phyloP scores from a whole-genome alignment of 225 moss, liverwort and hornwort genomes.

The Sphagnum contortum region DNA sequence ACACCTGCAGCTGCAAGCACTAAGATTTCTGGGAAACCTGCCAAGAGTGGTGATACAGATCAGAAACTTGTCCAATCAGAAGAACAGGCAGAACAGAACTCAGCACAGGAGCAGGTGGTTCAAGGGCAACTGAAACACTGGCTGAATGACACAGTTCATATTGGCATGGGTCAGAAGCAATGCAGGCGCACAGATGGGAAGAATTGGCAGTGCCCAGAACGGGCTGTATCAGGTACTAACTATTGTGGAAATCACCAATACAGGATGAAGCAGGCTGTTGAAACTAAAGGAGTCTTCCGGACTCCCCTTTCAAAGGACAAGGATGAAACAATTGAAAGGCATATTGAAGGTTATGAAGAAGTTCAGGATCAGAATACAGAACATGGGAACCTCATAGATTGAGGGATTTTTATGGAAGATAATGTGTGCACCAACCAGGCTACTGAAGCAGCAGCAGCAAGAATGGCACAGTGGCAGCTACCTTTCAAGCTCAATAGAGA shows the following conservation, averaged over 20 bases:
- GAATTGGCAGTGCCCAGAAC: conserved; percentile 55
- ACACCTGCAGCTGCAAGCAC: conserved; percentile 16
- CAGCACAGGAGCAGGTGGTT: conserved; percentile 13
- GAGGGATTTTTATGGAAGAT: too few relatives aligned
- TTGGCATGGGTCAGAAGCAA: conserved; percentile 39
- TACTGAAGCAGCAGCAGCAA: too few relatives aligned
- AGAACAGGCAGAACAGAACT: conserved; percentile 15
- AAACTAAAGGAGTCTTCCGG: conserved; percentile 1
- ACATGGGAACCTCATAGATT: too few relatives aligned
- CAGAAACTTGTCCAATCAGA: conserved; percentile 14
- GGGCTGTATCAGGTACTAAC: conserved; percentile 42
- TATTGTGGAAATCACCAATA: conserved; percentile 57
- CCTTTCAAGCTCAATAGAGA: too few relatives aligned
- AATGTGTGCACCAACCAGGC: too few relatives aligned
- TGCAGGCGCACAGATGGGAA: conserved; percentile 58
- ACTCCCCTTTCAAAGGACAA: too few relatives aligned
- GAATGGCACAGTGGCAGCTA: too few relatives aligned
- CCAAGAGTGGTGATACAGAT: neutral
- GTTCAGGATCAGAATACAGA: too few relatives aligned
- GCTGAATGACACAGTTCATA: conserved; percentile 41
- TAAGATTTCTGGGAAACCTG: conserved; percentile 4
- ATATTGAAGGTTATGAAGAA: too few relatives aligned
- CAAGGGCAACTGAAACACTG: conserved; percentile 39
- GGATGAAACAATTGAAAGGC: too few relatives aligned
- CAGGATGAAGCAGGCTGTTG: conserved; percentile 33